Percentiles rank a stretch among this genome's conserved stretches.
These are phyloP conservation scores for Hypoxylon perforatum DNA, from an alignment of 495 filamentous ascomycete species.

Conservation along the genomic window DNA sequence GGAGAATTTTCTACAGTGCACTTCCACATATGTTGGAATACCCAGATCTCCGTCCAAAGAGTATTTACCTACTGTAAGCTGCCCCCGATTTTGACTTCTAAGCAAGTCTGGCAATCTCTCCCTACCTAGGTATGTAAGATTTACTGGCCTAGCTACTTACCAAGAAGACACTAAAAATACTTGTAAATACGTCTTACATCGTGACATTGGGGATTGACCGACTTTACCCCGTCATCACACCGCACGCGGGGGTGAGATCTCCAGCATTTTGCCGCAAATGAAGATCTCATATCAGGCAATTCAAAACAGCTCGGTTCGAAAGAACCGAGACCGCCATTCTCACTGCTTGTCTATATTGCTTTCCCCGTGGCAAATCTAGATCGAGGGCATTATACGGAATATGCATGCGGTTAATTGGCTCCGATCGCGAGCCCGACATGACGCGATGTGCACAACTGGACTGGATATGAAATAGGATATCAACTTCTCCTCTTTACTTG, in stretches of 20 bases:
- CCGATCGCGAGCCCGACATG: slow-evolving; percentile 8
- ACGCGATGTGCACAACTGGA: slow-evolving; percentile 18
- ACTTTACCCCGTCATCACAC: slow-evolving; percentile 28
- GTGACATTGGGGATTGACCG: not conserved
- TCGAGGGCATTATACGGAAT: too few species aligned
- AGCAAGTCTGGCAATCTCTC: too few species aligned
- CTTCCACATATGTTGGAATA: too few species aligned
- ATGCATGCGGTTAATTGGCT: slow-evolving; percentile 33
- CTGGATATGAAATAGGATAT: not conserved
- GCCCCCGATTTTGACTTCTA: too few species aligned
- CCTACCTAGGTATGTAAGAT: too few species aligned
- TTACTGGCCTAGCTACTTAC: not conserved
- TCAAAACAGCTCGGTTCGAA: slow-evolving; percentile 20
- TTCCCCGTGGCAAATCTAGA: slow-evolving; percentile 9
- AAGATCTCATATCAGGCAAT: slow-evolving; percentile 37
- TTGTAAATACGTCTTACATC: slow-evolving; percentile 8
- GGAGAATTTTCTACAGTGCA: too few species aligned
- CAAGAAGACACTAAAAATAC: not conserved
- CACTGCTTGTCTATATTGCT: slow-evolving; percentile 24
- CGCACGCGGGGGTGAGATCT: slow-evolving; percentile 47
- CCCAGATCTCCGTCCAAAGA: too few species aligned
- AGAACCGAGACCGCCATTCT: slow-evolving; percentile 10
- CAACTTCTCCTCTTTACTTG: not conserved
- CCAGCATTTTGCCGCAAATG: slow-evolving; percentile 46
- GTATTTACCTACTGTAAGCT: too few species aligned